Evolutionary conservation across 192 early-diverging fungal genomes (phyloP), one percentile per base, ranked within the genome.

Genomic region (Rhizoclosmatium globosum): DNA sequence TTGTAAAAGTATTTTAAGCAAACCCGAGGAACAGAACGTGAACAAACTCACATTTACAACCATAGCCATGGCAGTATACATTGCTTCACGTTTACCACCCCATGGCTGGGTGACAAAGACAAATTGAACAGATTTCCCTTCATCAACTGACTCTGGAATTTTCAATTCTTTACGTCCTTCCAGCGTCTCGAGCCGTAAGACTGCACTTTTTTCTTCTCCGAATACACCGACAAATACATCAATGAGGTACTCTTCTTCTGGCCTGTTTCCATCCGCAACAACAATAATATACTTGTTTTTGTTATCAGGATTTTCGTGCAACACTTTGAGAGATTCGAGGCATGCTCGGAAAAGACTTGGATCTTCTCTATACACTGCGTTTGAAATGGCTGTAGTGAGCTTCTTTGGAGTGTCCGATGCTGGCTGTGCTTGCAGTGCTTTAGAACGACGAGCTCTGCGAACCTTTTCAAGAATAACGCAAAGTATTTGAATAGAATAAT

Each of bases 311-410:
- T 62, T 81, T 39, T 82, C 72, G 68, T 80, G 46, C 31, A 31
- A 31, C 31, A 31, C 31, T 13, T 47, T 46, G 43, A 73, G 45
- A 0, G 62, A 71, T 21, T 82, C 47, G 13, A 80, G 15, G 60
- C 79, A 80, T 19, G 43, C 46, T 81, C 74, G 47, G 58, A 80
- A 80, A 7, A 80, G 47, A 42, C 41, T 69, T 2, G 79, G 79
- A 74, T 80, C 79, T 80, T 80, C 79, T 45, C 81, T 58, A 76
- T 80, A 80, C 21, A 74, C 79, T 3, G 78, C 79, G 4, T 62
- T 74, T 78, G 72, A 79, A 41, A 79, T 62, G 23, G 74, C 77
- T 21, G 77, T 79, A 2, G 57, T 48, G 41, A 31, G 62, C 15
- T 13, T 13, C 31, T 45, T 64, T 9, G 44, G n/a, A 59, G 38